phyloP scores from a whole-genome alignment of 495 filamentous ascomycete genomes.

The Jackrogersella multiformis region DNA sequence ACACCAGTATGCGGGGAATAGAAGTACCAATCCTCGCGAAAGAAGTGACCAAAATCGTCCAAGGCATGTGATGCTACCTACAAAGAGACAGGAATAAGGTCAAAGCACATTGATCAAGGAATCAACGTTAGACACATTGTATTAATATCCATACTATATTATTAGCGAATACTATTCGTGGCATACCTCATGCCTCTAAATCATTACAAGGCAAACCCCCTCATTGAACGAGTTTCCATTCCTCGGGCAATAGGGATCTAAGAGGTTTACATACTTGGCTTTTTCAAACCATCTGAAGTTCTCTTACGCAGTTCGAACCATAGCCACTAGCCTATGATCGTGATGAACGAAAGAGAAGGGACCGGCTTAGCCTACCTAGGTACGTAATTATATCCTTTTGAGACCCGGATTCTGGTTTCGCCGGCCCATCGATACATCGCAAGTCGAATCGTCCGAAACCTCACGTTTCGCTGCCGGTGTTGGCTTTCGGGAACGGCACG shows the following conservation, averaged over 20 bases:
- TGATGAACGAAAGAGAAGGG: neutral
- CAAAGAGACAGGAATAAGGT: constrained; percentile 4
- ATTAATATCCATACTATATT: constrained; percentile 6
- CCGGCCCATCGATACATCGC: constrained; percentile 14
- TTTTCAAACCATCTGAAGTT: constrained; percentile 15
- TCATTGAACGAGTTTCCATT: neutral
- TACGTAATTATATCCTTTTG: neutral
- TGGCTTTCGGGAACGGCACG: constrained; percentile 20
- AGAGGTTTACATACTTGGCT: neutral
- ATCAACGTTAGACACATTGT: constrained; percentile 9
- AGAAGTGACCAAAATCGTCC: neutral
- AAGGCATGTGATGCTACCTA: constrained; percentile 18
- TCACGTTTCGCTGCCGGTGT: neutral
- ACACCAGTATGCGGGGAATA: constrained; percentile 12
- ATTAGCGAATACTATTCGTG: neutral
- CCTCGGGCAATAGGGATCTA: neutral
- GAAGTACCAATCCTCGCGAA: neutral
- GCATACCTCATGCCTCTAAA: neutral
- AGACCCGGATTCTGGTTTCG: constrained; percentile 11
- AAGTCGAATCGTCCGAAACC: constrained; percentile 11
- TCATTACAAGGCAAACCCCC: neutral
- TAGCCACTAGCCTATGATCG: constrained; percentile 1
- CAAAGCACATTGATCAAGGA: constrained; percentile 17
- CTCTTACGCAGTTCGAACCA: neutral
- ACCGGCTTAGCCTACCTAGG: neutral